phyloP scores from a whole-genome alignment of 2,329 filamentous ascomycete species.

The Diplodia scrobiculata region DNA sequence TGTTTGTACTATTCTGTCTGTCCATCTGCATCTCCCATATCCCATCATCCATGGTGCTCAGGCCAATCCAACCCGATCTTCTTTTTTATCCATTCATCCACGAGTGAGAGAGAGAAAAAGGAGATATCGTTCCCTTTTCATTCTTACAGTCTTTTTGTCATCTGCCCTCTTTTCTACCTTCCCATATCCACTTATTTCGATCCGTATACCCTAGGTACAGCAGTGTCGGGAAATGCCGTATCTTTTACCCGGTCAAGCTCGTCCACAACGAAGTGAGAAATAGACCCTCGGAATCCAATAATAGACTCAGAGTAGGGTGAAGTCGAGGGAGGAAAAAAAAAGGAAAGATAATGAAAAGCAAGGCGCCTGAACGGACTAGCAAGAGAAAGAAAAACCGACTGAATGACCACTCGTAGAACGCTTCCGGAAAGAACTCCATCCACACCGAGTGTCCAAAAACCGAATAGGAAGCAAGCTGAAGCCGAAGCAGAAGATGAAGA shows the following conservation, averaged over 20 bases:
- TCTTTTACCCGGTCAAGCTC: background rate
- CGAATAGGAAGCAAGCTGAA: background rate
- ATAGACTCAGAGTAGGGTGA: background rate
- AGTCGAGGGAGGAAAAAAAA: background rate
- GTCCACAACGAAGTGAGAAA: slow-evolving; percentile 3
- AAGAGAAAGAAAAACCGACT: background rate
- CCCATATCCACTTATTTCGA: background rate
- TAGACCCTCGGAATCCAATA: background rate
- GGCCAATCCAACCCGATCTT: background rate
- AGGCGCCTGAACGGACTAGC: background rate
- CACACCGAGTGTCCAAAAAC: background rate
- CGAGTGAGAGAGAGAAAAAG: background rate
- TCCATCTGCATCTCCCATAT: background rate
- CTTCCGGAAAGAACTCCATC: background rate
- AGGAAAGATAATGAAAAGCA: background rate
- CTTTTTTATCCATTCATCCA: background rate
- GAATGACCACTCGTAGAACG: background rate
- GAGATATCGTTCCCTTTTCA: background rate
- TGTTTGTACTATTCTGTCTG: background rate
- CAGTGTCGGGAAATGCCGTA: background rate
- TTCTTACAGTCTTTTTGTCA: background rate
- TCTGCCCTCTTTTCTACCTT: background rate
- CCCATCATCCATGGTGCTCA: background rate
- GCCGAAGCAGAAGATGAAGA: background rate
- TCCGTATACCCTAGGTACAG: background rate